Evolutionary conservation across 2,329 filamentous ascomycete species (phyloP).

Genomic region (Ascochyta pisi): DNA sequence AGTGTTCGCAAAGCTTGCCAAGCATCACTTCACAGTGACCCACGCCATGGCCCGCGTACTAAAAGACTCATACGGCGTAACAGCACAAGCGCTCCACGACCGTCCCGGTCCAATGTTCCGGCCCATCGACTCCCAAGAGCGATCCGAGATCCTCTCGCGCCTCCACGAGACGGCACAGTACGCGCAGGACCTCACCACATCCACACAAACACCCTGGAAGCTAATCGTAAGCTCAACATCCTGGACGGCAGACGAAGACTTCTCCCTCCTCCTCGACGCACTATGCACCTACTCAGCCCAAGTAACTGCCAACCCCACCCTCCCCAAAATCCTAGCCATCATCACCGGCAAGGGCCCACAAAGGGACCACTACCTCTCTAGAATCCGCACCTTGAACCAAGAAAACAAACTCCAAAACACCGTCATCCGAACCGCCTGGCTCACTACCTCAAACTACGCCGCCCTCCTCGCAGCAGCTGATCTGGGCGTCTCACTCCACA

Average conservation of each 20-base stretch:
- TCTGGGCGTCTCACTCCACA: conserved; percentile 89
- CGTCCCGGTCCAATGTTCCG: conserved; percentile 83
- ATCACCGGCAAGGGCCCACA: conserved; percentile 95
- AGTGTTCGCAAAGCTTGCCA: conserved; percentile 70
- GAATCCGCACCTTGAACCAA: conserved; percentile 67
- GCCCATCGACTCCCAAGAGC: conserved; percentile 61
- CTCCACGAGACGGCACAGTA: conserved; percentile 70
- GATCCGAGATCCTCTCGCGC: conserved; percentile 65
- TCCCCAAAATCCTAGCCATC: conserved; percentile 78
- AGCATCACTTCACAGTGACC: conserved; percentile 85
- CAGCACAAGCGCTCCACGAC: conserved; percentile 68
- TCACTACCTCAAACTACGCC: conserved; percentile 85
- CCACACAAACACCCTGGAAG: conserved; percentile 62
- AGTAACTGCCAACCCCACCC: conserved; percentile 53
- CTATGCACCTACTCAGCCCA: conserved; percentile 74
- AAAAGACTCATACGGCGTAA: conserved; percentile 69
- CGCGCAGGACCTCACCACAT: conserved; percentile 60
- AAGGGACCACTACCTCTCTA: conserved; percentile 74
- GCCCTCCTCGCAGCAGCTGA: conserved; percentile 83
- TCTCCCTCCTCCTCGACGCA: conserved; percentile 83
- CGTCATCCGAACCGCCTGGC: conserved; percentile 80
- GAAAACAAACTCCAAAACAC: conserved; percentile 72
- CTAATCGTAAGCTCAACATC: conserved; percentile 93
- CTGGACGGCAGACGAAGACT: conserved; percentile 97
- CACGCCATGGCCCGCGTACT: conserved; percentile 84